Evolutionary conservation across 2,329 filamentous ascomycete species (phyloP), one percentile per base, ranked within the genome.

Genomic region (Ceratocystis variospora): DNA sequence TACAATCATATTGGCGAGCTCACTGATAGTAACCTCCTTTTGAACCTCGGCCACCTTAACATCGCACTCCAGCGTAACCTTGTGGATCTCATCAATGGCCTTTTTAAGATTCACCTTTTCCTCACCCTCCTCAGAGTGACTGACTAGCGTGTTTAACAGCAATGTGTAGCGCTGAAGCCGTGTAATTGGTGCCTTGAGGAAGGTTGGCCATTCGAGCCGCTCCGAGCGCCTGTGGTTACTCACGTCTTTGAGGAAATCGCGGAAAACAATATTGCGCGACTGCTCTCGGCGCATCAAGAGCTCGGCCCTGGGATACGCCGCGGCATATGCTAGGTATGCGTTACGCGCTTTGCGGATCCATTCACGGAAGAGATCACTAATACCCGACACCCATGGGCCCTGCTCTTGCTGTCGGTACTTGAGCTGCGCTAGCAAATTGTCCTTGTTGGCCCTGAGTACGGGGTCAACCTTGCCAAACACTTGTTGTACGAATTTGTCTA

Each of bases 341-440:
- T 82, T 79, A 74, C 87, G 90, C 41, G 94, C 94, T 75, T 96
- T 97, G 69, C 94, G 85, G 69, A 97, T 96, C 94, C 94, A 99
- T 77, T 99, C 94, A 67, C 94, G 82, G 79, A 99, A 97, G 62
- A 99, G 90, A 72, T 97, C 94, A 73, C 92, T 96, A 76, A 96
- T 96, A 2, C 94, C 94, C 12, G 84, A 81, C 67, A 99, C 87
- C 86, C 91, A 99, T 0, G 94, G 94, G 0, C 94, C 94, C 77
- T 99, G 93, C 73, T 97, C 94, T 72, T 94, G 89, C 74, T 99
- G 94, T 31, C 94, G 86, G 74, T 97, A 99, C 73, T 97, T 97
- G 71, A 99, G 83, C 74, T 96, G 93, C 1, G 93, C 88, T 28
- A 99, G 78, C 22, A 99, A 82, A 74, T 94, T 87, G 69, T 96